Conservation (phyloP, 768 basidiomycete genomes). For the Tylopilus cervinicoccineus region DNA sequence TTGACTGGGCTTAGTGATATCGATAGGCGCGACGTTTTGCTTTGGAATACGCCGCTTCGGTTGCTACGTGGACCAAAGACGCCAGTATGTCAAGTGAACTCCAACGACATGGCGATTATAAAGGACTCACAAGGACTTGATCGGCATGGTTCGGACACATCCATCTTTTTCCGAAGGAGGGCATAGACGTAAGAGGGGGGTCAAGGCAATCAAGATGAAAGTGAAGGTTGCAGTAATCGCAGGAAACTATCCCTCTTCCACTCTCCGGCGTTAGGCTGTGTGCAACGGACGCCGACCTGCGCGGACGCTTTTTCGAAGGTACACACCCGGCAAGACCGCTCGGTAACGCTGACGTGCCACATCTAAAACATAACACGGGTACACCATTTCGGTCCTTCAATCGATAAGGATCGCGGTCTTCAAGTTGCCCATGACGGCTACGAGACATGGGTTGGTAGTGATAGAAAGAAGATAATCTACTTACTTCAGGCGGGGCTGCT, state of each 20-base stretch:
- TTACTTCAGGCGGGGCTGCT: slow-evolving; percentile 79
- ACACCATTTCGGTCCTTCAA: slow-evolving; percentile 81
- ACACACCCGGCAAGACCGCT: slow-evolving; percentile 46
- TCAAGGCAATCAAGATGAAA: slow-evolving; percentile 98
- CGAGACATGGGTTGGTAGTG: slow-evolving; percentile 3
- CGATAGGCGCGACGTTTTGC: slow-evolving; percentile 60
- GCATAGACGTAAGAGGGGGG: slow-evolving; percentile 84
- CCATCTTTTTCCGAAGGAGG: slow-evolving; percentile 88
- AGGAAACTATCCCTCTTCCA: slow-evolving; percentile 81
- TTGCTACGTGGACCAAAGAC: slow-evolving; percentile 43
- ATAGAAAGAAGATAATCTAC: slow-evolving; percentile 28
- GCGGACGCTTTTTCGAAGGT: slow-evolving; percentile 52
- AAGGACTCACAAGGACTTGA: slow-evolving; percentile 63
- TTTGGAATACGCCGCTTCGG: slow-evolving; percentile 79
- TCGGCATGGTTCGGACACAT: slow-evolving; percentile 99
- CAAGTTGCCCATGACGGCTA: slow-evolving; percentile 83
- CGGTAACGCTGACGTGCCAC: slow-evolving; percentile 76
- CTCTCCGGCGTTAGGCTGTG: slow-evolving; percentile 44
- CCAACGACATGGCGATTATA: not conserved
- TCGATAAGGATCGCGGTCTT: slow-evolving; percentile 87
- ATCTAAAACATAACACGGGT: slow-evolving; percentile 87
- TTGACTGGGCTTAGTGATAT: slow-evolving; percentile 67
- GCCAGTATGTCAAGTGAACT: not conserved
- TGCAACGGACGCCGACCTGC: slow-evolving; percentile 41
- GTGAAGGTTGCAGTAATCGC: slow-evolving; percentile 91